These are phyloP conservation scores for Chaetomiaceae sp. DNA, from an alignment of 2,329 filamentous ascomycete genomes.

Conservation along the genomic window DNA sequence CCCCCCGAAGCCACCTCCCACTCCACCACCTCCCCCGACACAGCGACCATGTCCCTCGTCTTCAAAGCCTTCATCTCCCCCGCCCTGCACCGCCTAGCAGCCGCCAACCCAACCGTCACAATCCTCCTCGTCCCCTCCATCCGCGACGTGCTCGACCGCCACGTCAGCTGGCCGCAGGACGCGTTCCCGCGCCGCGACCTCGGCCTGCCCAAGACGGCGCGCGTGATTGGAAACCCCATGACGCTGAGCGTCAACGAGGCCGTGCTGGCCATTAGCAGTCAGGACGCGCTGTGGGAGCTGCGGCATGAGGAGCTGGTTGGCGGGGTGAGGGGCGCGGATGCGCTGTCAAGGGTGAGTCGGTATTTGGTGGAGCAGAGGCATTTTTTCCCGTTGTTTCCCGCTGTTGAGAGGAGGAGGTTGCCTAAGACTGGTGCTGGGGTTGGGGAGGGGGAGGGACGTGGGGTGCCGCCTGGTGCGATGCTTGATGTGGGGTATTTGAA, in stretches of 20 bases:
- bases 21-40: slow-evolving; percentile 65
- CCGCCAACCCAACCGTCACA: slow-evolving; percentile 69
- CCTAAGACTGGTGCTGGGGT: slow-evolving; percentile 59
- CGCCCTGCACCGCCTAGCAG: slow-evolving; percentile 64
- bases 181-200: slow-evolving; percentile 64
- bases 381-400: slow-evolving; percentile 85
- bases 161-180: slow-evolving; percentile 76
- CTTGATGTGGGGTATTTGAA: slow-evolving; percentile 81
- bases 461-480: slow-evolving; percentile 65
- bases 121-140: slow-evolving; percentile 79
- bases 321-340: slow-evolving; percentile 50
- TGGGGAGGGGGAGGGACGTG: slow-evolving; percentile 38
- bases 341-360: slow-evolving; percentile 66
- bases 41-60: slow-evolving; percentile 72
- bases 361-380: slow-evolving; percentile 80
- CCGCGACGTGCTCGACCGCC: slow-evolving; percentile 73
- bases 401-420: slow-evolving; percentile 62
- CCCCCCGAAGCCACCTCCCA: slow-evolving; percentile 63
- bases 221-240: slow-evolving; percentile 85
- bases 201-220: slow-evolving; percentile 70
- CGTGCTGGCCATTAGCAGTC: slow-evolving; percentile 72
- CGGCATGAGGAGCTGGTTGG: slow-evolving; percentile 66
- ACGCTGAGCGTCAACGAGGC: slow-evolving; percentile 84
- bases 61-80: slow-evolving; percentile 77
- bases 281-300: slow-evolving; percentile 80